Evolutionary conservation across 106 monocot genomes (phyloP).

Genomic region (Hemerocallis citrina): DNA sequence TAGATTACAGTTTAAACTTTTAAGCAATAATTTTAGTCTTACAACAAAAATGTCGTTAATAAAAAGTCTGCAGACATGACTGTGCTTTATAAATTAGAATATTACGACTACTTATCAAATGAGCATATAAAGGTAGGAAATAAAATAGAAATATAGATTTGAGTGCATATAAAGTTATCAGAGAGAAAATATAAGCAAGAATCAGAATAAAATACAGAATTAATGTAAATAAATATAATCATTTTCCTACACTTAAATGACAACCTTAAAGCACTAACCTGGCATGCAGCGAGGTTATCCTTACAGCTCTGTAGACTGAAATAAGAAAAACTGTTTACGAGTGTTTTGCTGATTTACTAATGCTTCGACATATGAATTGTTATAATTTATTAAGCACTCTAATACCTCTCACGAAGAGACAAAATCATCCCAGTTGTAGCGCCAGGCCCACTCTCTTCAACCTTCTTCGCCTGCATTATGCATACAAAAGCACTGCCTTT

Average conservation of each 20-base stretch:
- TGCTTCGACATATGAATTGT: not conserved
- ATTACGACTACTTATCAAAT: not conserved
- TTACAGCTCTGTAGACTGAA: constrained; percentile 78
- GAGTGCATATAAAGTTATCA: too few relatives aligned
- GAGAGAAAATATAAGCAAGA: not conserved
- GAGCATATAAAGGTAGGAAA: not conserved
- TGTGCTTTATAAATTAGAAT: not conserved
- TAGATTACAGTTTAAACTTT: too few relatives aligned
- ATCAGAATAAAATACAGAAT: not conserved
- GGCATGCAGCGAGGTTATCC: constrained; percentile 62
- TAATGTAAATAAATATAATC: not conserved
- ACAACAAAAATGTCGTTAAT: too few relatives aligned
- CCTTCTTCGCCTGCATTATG: constrained; percentile 49
- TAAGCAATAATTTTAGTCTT: too few relatives aligned
- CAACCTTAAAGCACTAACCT: constrained; percentile 39
- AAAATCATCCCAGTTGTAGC: constrained; percentile 95
- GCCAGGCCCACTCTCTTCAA: constrained; percentile 91
- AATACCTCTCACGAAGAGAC: constrained; percentile 96
- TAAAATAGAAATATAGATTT: not conserved
- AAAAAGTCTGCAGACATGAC: too few relatives aligned
- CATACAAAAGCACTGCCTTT: not conserved
- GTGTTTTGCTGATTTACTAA: not conserved
- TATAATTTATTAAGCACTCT: not conserved
- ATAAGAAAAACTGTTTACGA: constrained; percentile 1
- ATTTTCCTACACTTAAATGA: not conserved